These are phyloP conservation scores for Cryptosporidium xiaoi DNA, from an alignment of 169 alveolate genomes.

Conservation along the genomic window DNA sequence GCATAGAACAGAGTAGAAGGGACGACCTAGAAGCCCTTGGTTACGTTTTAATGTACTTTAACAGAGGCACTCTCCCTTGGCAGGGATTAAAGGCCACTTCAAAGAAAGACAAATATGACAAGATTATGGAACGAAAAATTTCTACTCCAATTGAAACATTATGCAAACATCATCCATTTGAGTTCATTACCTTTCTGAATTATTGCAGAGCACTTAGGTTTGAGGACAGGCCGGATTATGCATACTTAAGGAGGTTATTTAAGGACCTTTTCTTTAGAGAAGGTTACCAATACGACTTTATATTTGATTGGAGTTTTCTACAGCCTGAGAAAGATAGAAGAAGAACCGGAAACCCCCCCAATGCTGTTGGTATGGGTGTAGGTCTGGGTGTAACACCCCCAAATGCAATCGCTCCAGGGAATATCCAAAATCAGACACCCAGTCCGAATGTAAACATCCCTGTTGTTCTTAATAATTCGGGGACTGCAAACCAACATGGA, in stretches of 20 bases:
- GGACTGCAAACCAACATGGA: slow-evolving; percentile 20
- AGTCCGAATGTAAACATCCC: slow-evolving; percentile 1
- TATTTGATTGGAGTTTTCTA: slow-evolving; percentile 95
- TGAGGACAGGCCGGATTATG: slow-evolving; percentile 96
- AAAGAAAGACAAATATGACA: slow-evolving; percentile 96
- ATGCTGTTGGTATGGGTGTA: slow-evolving; percentile 48
- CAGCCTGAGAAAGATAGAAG: slow-evolving; percentile 81
- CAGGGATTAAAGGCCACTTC: slow-evolving; percentile 95
- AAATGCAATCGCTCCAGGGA: not conserved
- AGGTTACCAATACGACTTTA: slow-evolving; percentile 93
- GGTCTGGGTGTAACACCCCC: slow-evolving; percentile 50
- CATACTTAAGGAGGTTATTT: slow-evolving; percentile 93
- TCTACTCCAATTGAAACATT: slow-evolving; percentile 96
- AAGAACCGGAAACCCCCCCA: slow-evolving; percentile 54
- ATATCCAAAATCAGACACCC: not conserved
- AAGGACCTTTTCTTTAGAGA: slow-evolving; percentile 93
- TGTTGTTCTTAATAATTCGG: not conserved
- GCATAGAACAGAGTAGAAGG: slow-evolving; percentile 96
- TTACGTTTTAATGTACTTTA: slow-evolving; percentile 94
- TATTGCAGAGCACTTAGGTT: slow-evolving; percentile 94
- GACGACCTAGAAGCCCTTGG: slow-evolving; percentile 99
- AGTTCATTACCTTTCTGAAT: slow-evolving; percentile 91
- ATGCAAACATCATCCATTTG: slow-evolving; percentile 92
- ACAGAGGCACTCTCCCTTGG: slow-evolving; percentile 99
- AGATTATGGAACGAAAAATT: slow-evolving; percentile 98